Evolutionary conservation across 208 protist species (phyloP).

Genomic region (Leptomonas seymouri): DNA sequence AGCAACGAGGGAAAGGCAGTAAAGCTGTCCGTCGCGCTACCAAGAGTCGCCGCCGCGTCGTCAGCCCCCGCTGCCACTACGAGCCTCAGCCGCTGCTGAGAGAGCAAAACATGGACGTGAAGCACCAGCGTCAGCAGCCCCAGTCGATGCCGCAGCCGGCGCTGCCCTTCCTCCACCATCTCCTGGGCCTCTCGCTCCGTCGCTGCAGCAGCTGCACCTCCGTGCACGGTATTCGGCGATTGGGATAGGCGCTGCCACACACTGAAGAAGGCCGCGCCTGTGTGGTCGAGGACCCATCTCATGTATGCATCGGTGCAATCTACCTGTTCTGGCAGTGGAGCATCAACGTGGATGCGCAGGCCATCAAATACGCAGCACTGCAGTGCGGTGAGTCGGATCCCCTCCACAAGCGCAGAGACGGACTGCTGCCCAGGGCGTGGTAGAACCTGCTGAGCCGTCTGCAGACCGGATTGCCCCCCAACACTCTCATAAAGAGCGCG

Average conservation of each 20-base stretch:
- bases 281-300: slow-evolving; percentile 25
- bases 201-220: background rate
- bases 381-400: slow-evolving; percentile 65
- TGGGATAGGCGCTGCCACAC: slow-evolving; percentile 39
- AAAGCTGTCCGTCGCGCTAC: background rate
- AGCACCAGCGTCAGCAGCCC: slow-evolving; percentile 26
- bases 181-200: slow-evolving; percentile 5
- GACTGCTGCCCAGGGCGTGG: slow-evolving; percentile 45
- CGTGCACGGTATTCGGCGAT: background rate
- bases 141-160: slow-evolving; percentile 19
- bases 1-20: slow-evolving; percentile 24
- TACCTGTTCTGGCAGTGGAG: background rate
- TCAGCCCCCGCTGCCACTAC: too few relatives aligned
- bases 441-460: slow-evolving; percentile 63
- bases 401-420: slow-evolving; percentile 59
- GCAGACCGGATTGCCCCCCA: slow-evolving; percentile 32
- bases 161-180: slow-evolving; percentile 18
- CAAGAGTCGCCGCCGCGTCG: background rate
- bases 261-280: slow-evolving; percentile 47
- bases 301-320: slow-evolving; percentile 9
- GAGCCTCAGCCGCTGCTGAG: background rate
- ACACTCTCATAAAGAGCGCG: slow-evolving; percentile 21
- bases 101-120: slow-evolving; percentile 21
- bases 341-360: background rate
- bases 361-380: slow-evolving; percentile 47